Evolutionary conservation across 352 stramenopile species (phyloP), one percentile per base, ranked within the genome.

Genomic region (Phytophthora capsici): DNA sequence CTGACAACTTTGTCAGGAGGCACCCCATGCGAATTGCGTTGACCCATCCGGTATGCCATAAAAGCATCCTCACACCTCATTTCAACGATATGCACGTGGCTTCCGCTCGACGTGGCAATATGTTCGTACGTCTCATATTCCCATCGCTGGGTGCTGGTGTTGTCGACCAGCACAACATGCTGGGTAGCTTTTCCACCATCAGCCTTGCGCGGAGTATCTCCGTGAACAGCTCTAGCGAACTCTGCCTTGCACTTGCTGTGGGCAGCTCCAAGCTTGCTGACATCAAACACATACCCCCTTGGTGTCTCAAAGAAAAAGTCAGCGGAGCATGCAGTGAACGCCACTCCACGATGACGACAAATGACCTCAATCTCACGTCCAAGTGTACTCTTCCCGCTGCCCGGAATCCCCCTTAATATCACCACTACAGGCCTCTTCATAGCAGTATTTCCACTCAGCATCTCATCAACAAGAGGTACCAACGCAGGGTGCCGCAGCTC

Each of bases 11-110:
- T 91, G 14, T 69, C 43, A 4, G 75, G 63, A 34, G 73, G 50
- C 2, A 93, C 85, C 10, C 83, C 85, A 32, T 93, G 85, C 1
- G 85, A 86, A 20, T 93, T 93, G 2, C 85, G 77, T 63, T 77
- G 64, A 2, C 73, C 75, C 79, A 90, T 87, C 52, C 70, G 78
- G 22, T 69, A 71, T 22, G 73, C 83, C 13, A 74, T 90, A 12
- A 76, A 32, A 2, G 72, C 49, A 44, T 91, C 77, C 0, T 48
- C 25, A 51, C 83, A 91, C 19, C 56, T 69, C 74, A 91, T 84
- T 53, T 93, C 81, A 20, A 93, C 30, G 26, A 88, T 65, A 32
- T 72, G 51, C 30, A 85, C 58, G 14, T 13, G 32, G 38, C 66
- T 70, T 4, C 68, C 69, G 32, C 50, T 50, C 10, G 52, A 69